Conservation (phyloP, 2,329 filamentous ascomycete genomes). For the Biscogniauxia mediterranea region DNA sequence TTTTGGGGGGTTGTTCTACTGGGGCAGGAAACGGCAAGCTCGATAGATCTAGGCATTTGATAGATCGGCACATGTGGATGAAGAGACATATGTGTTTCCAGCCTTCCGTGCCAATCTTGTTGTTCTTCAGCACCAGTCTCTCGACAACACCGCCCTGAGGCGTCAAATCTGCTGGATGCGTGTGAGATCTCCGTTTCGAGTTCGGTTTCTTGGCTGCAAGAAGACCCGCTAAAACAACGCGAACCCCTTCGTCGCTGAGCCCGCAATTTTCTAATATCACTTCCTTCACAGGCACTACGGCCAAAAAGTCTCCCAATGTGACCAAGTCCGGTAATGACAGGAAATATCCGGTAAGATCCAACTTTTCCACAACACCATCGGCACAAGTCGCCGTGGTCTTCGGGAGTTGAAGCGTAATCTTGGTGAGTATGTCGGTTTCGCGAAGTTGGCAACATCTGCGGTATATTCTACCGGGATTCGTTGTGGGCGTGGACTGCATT, state of each 20-base stretch:
- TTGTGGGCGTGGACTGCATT: conserved; percentile 71
- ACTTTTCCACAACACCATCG: conserved; percentile 73
- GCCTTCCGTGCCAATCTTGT: conserved; percentile 81
- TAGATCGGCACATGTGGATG: conserved; percentile 81
- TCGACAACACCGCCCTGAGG: conserved; percentile 74
- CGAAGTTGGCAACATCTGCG: conserved; percentile 89
- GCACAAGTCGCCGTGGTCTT: conserved; percentile 64
- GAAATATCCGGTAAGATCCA: conserved; percentile 82
- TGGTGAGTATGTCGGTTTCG: conserved; percentile 88
- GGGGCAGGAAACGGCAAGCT: conserved; percentile 70
- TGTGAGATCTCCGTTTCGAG: conserved; percentile 46
- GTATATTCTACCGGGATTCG: conserved; percentile 89
- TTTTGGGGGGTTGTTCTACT: conserved; percentile 19
- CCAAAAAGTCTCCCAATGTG: conserved; percentile 90
- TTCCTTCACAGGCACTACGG: conserved; percentile 86
- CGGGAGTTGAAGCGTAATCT: conserved; percentile 84
- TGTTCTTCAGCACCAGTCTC: conserved; percentile 85
- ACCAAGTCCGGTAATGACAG: conserved; percentile 80
- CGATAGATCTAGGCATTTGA: conserved; percentile 84
- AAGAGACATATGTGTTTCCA: conserved; percentile 93
- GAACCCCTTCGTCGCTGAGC: conserved; percentile 79
- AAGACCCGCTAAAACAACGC: conserved; percentile 82
- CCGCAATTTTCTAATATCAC: conserved; percentile 85
- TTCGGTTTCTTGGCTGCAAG: conserved; percentile 73
- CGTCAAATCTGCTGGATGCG: conserved; percentile 37